Conservation (phyloP, 805 yeast genomes). For the Candida ovalis region DNA sequence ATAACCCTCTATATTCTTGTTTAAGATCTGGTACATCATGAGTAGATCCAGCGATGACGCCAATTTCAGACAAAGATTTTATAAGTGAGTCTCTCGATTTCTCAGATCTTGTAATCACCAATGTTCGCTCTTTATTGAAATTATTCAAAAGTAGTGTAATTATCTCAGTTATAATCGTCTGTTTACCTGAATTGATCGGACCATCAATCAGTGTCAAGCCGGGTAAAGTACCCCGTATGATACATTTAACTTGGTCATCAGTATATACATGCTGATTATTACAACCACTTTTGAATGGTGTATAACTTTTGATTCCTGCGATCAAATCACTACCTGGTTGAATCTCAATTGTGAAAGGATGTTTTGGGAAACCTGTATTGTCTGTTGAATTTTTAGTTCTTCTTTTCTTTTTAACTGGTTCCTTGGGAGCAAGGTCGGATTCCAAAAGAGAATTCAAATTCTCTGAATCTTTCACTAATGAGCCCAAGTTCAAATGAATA, state of each 20-base stretch:
- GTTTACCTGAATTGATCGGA: constrained; percentile 29
- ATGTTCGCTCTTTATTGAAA: constrained; percentile 22
- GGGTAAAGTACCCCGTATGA: constrained; percentile 4
- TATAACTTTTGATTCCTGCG: neutral
- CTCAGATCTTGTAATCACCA: constrained; percentile 26
- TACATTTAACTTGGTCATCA: constrained; percentile 2
- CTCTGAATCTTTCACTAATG: constrained; percentile 14
- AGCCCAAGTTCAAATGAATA: constrained; percentile 18
- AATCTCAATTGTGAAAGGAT: neutral
- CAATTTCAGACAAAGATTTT: neutral
- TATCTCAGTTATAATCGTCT: constrained; percentile 26
- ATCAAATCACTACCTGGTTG: neutral
- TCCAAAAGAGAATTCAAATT: neutral
- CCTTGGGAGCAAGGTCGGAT: neutral
- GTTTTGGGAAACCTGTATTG: neutral
- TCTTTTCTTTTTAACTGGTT: constrained; percentile 7
- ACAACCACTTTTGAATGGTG: neutral
- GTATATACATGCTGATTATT: neutral
- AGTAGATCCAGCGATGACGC: neutral
- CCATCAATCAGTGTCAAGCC: constrained; percentile 22
- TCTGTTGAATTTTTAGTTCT: neutral
- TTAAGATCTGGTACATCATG: constrained; percentile 18
- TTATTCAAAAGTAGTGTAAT: constrained; percentile 20
- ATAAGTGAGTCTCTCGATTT: constrained; percentile 13
- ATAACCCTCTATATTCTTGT: constrained; percentile 7